Percentiles rank a stretch among this genome's conserved stretches.
Conservation (phyloP, 2,329 filamentous ascomycete species). For the Xylariales sp. region DNA sequence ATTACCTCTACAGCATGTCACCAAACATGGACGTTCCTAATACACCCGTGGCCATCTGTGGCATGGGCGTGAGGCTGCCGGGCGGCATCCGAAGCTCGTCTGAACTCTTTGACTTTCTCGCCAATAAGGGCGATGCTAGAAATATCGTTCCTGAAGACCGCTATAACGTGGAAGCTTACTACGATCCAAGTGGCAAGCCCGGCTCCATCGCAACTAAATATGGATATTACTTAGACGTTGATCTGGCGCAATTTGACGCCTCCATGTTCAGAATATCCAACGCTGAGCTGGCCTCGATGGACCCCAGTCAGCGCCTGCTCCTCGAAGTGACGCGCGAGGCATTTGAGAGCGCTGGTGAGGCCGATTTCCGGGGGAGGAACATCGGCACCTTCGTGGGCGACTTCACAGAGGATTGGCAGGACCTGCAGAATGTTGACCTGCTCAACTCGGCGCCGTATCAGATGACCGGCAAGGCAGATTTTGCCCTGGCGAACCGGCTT, state of each 20-base stretch:
- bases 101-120: conserved; percentile 12
- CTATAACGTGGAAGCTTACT: conserved; percentile 12
- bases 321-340: conserved; percentile 31
- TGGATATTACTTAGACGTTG: conserved; percentile 27
- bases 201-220: conserved; percentile 8
- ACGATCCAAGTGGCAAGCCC: background rate
- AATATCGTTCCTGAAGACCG: conserved; percentile 8
- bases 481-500: conserved; percentile 24
- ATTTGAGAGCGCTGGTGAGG: conserved; percentile 30
- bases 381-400: conserved; percentile 30
- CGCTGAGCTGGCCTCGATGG: conserved; percentile 22
- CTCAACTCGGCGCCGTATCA: conserved; percentile 17
- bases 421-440: conserved; percentile 20
- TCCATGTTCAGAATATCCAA: conserved; percentile 22
- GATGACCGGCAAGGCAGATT: conserved; percentile 19
- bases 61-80: conserved; percentile 12
- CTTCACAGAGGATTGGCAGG: conserved; percentile 28
- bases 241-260: conserved; percentile 22
- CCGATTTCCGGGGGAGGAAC: conserved; percentile 22
- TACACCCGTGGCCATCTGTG: conserved; percentile 13
- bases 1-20: too few relatives aligned
- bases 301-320: conserved; percentile 33
- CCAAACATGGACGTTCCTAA: background rate
- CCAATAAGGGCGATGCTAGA: conserved; percentile 11
- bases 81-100: conserved; percentile 7